Evolutionary conservation across 371 early-diverging fungal species (phyloP).

Genomic region (Batkoa obscura): DNA sequence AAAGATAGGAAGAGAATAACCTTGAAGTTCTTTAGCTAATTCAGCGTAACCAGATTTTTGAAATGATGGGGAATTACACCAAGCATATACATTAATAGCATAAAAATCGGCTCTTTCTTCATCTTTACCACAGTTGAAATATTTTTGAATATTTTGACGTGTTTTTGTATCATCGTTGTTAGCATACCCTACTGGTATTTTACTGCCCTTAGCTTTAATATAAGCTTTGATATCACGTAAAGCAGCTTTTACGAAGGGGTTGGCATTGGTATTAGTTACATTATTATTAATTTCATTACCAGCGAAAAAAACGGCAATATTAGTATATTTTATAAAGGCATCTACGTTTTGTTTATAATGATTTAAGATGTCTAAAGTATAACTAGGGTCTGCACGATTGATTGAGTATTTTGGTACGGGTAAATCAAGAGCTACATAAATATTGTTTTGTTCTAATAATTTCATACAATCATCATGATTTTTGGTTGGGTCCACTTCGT

Average conservation of each 20-base stretch:
- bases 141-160: constrained; percentile 39
- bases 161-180: constrained; percentile 54
- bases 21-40: constrained; percentile 26
- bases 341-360: constrained; percentile 36
- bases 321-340: constrained; percentile 39
- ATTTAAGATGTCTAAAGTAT: constrained; percentile 30
- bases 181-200: constrained; percentile 62
- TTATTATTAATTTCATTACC: constrained; percentile 69
- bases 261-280: constrained; percentile 38
- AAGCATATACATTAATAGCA: constrained; percentile 44
- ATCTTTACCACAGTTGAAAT: constrained; percentile 50
- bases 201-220: constrained; percentile 19
- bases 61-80: constrained; percentile 33
- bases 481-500: constrained; percentile 30
- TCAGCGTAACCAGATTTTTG: constrained; percentile 34
- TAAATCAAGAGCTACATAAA: constrained; percentile 51
- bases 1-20: constrained; percentile 35
- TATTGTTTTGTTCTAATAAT: constrained; percentile 35
- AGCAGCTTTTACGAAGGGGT: constrained; percentile 50
- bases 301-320: constrained; percentile 46
- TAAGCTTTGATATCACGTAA: constrained; percentile 50
- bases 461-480: constrained; percentile 66
- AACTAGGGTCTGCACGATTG: constrained; percentile 42
- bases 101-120: constrained; percentile 46
- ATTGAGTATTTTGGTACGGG: constrained; percentile 37